phyloP scores from a whole-genome alignment of 2,329 filamentous ascomycete species.

The Hypoxylon sp. region DNA sequence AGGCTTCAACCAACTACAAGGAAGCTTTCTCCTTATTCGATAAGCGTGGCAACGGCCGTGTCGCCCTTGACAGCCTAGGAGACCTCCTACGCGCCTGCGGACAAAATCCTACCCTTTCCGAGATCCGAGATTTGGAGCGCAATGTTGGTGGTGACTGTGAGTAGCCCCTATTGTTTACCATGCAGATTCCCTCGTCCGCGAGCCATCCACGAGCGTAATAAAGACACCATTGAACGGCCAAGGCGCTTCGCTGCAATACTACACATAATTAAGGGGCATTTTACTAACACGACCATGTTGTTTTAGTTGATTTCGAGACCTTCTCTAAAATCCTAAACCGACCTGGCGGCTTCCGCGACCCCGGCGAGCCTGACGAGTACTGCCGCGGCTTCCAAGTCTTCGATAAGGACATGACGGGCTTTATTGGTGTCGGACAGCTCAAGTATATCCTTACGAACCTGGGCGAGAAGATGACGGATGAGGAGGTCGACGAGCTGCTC shows the following conservation, averaged over 20 bases:
- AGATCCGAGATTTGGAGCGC: slow-evolving; percentile 94
- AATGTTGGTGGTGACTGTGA: slow-evolving; percentile 89
- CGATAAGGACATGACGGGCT: slow-evolving; percentile 98
- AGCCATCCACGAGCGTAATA: background rate
- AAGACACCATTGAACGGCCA: no score
- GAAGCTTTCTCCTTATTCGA: slow-evolving; percentile 99
- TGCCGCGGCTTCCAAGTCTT: slow-evolving; percentile 99
- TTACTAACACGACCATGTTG: slow-evolving; percentile 26
- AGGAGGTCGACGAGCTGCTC: slow-evolving; percentile 97
- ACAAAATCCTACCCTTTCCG: slow-evolving; percentile 94
- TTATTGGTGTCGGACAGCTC: slow-evolving; percentile 96
- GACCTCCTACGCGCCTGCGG: slow-evolving; percentile 96
- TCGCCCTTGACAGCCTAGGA: slow-evolving; percentile 85
- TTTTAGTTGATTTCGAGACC: slow-evolving; percentile 92
- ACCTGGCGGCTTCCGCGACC: slow-evolving; percentile 96
- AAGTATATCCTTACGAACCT: slow-evolving; percentile 98
- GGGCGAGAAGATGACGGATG: slow-evolving; percentile 99
- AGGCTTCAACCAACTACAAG: slow-evolving; percentile 97
- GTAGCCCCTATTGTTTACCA: slow-evolving; percentile 55
- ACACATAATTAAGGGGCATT: background rate
- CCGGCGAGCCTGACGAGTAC: slow-evolving; percentile 97
- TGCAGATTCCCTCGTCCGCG: background rate
- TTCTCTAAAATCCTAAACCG: slow-evolving; percentile 98
- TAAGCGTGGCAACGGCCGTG: slow-evolving; percentile 97
- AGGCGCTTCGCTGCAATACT: background rate